Conservation (phyloP, 2,329 filamentous ascomycete species). For the Aspergillus sp. region DNA sequence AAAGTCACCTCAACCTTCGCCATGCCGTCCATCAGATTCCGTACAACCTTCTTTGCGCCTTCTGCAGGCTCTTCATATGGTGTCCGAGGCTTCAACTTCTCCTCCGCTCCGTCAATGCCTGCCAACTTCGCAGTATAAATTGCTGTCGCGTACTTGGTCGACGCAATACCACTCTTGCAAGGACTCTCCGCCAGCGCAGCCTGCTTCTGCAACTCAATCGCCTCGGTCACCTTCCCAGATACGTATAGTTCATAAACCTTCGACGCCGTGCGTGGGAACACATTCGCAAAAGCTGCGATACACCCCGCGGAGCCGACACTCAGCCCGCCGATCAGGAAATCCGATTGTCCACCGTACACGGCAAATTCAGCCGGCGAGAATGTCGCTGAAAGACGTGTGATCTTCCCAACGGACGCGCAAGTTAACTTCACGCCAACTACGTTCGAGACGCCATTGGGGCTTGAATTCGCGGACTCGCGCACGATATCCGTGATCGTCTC, state of each 20-base stretch:
- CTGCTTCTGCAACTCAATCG: slow-evolving; percentile 59
- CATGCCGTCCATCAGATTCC: slow-evolving; percentile 41
- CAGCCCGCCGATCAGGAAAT: slow-evolving; percentile 63
- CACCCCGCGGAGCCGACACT: slow-evolving; percentile 55
- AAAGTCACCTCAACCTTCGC: slow-evolving; percentile 38
- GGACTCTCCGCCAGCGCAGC: slow-evolving; percentile 66
- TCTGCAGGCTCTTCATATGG: slow-evolving; percentile 58
- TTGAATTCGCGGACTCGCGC: slow-evolving; percentile 34
- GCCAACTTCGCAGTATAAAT: slow-evolving; percentile 59
- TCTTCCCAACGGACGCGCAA: slow-evolving; percentile 63
- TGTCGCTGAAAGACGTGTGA: slow-evolving; percentile 54
- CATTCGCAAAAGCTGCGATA: slow-evolving; percentile 59
- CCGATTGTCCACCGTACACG: slow-evolving; percentile 70
- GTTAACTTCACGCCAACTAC: slow-evolving; percentile 67
- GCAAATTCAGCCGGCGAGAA: slow-evolving; percentile 61
- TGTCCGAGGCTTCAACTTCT: slow-evolving; percentile 58
- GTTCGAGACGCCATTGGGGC: slow-evolving; percentile 45
- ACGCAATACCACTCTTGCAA: slow-evolving; percentile 65
- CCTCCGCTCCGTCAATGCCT: slow-evolving; percentile 59
- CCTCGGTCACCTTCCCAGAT: slow-evolving; percentile 58
- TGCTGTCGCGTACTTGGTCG: slow-evolving; percentile 67
- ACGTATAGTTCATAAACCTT: slow-evolving; percentile 63
- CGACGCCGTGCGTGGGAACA: slow-evolving; percentile 57
- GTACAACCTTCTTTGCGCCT: slow-evolving; percentile 45
- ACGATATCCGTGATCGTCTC: slow-evolving; percentile 59